These are phyloP conservation scores for Triadica sebifera DNA, from an alignment of 345 rosid genomes.

Conservation along the genomic window DNA sequence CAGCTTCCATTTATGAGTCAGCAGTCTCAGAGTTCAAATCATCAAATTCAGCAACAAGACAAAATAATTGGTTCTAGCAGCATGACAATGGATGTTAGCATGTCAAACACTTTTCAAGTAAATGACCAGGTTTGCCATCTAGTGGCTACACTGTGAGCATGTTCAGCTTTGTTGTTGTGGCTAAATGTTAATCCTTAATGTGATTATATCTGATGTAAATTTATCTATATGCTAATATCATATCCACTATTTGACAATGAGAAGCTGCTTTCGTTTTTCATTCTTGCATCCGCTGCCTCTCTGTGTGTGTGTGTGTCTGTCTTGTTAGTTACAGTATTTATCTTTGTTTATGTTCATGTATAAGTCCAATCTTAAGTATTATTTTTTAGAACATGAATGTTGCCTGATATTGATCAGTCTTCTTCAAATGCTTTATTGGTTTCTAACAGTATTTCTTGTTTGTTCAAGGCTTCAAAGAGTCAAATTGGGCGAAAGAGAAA, in stretches of 20 bases:
- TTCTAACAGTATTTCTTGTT: slow-evolving; percentile 16
- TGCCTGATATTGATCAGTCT: background rate
- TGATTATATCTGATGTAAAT: background rate
- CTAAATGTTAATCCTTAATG: background rate
- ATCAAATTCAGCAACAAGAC: slow-evolving; percentile 43
- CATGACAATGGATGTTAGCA: slow-evolving; percentile 40
- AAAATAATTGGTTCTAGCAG: slow-evolving; percentile 40
- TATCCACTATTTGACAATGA: background rate
- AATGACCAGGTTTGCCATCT: slow-evolving; percentile 43
- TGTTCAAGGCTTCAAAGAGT: slow-evolving; percentile 46
- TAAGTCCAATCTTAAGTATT: no score
- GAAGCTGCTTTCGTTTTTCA: background rate
- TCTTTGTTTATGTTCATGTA: no score
- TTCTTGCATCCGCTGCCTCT: background rate
- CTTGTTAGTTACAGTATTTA: background rate
- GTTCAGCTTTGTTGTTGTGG: background rate
- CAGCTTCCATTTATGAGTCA: slow-evolving; percentile 45
- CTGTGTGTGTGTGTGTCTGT: background rate
- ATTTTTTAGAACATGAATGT: slow-evolving; percentile 1
- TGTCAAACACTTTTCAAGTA: slow-evolving; percentile 44
- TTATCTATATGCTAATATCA: background rate
- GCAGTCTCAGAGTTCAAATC: slow-evolving; percentile 46
- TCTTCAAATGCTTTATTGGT: background rate
- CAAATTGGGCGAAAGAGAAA: slow-evolving; percentile 53
- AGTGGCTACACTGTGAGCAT: background rate